Conservation (phyloP, 169 alveolate genomes). For the Plasmodium fragile region DNA sequence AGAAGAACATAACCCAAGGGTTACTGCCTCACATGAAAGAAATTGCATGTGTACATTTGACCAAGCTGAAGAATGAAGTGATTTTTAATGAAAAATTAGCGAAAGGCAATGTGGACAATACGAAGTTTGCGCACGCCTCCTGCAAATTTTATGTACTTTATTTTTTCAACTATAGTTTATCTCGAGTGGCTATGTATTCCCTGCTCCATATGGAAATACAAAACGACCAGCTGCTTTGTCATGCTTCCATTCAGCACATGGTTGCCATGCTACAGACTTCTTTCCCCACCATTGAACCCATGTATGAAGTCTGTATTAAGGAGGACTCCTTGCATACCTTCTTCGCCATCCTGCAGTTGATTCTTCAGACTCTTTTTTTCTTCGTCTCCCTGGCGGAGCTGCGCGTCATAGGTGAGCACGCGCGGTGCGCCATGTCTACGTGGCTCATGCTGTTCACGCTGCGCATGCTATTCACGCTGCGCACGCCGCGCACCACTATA, state of each 20-base stretch:
- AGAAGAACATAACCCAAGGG: conserved; percentile 17
- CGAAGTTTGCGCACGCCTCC: neutral
- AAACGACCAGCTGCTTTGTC: neutral
- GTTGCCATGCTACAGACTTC: neutral
- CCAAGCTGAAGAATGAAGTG: conserved; percentile 17
- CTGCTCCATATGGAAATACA: conserved; percentile 16
- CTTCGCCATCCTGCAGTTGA: conserved; percentile 18
- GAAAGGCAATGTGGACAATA: neutral
- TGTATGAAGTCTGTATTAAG: neutral
- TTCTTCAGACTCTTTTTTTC: conserved; percentile 15
- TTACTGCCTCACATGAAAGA: neutral
- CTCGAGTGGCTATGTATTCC: conserved; percentile 33
- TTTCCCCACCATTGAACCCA: conserved; percentile 13
- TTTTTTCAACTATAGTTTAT: conserved; percentile 43
- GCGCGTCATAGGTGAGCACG: conserved; percentile 18
- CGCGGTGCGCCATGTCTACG: neutral
- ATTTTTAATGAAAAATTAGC: neutral
- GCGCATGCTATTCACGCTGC: too few species aligned
- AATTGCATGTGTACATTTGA: conserved; percentile 6
- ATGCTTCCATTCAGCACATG: neutral
- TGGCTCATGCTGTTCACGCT: neutral
- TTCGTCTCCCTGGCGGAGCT: conserved; percentile 29
- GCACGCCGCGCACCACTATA: neutral
- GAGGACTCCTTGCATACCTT: neutral
- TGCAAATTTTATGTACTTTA: conserved; percentile 12